Evolutionary conservation across 208 protist species (phyloP), one percentile per base, ranked within the genome.

Genomic region (Leishmania arabica): DNA sequence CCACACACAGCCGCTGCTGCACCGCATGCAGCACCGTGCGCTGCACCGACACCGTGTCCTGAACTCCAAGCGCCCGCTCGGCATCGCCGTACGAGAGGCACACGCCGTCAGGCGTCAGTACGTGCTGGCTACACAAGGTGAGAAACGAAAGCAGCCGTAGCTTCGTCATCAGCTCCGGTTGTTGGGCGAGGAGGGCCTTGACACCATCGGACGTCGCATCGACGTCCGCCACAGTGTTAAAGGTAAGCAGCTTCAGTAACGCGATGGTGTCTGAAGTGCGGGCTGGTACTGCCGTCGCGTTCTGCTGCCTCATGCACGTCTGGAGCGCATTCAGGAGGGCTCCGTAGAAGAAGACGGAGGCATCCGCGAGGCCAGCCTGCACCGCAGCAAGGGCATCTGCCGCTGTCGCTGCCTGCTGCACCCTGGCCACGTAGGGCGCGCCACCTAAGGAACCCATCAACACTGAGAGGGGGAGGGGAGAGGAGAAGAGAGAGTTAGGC

Each of bases 291-390:
- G 21, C n/a, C n/a, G 21, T 53, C 27, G 24, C 69, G 27, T 70
- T n/a, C 3, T n/a, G 40, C 21, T 17, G 6, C n/a, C 58, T 15
- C 78, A 83, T 37, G n/a, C 49, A 77, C 78, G 79, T 53, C 82
- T 76, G 7, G 34, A 77, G 34, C 4, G 82, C 82, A 27, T 75
- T 34, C 9, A 91, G 77, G 11, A 95, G 64, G 0, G 72, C 64
- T 2, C 85, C 88, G 78, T 91, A 95, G 47, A 93, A 93, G 66
- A 92, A 92, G 40, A 93, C 77, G 7, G 66, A 42, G 3, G 89
- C 80, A 19, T 84, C 84, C 11, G 78, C 83, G 13, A 93, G 54
- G 8, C 88, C 85, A 13, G 73, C 64, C 64, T 81, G 69, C 40
- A 86, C 84, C 2, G 37, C 73, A 1, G 49, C 54, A 19, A 88